Conservation (phyloP, 192 early-diverging fungal genomes). For the Entomortierella parvispora region DNA sequence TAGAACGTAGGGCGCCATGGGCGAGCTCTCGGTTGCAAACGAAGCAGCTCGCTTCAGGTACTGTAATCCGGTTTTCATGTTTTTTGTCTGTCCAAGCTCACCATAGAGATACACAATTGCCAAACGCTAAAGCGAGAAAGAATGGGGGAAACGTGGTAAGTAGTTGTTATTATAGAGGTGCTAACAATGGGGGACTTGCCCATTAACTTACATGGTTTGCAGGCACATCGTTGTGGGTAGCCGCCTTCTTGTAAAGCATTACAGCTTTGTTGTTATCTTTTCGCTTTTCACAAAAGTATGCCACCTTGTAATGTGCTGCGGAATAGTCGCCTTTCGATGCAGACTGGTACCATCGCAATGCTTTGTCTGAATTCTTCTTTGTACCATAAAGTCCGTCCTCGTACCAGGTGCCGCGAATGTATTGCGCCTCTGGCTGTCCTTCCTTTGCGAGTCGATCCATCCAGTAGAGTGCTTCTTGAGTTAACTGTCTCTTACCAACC, state of each 20-base stretch:
- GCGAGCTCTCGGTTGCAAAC: conserved; percentile 71
- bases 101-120: conserved; percentile 83
- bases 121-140: conserved; percentile 80
- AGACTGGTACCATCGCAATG: conserved; percentile 67
- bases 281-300: conserved; percentile 67
- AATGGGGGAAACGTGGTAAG: too few relatives aligned
- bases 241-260: conserved; percentile 76
- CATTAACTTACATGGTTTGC: conserved; percentile 73
- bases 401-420: conserved; percentile 80
- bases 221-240: conserved; percentile 69
- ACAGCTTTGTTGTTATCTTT: conserved; percentile 70
- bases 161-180: too few relatives aligned
- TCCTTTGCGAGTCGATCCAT: conserved; percentile 74
- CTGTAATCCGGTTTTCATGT: conserved; percentile 82
- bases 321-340: conserved; percentile 74
- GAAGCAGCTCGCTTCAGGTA: conserved; percentile 84
- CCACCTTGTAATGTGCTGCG: conserved; percentile 76
- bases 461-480: conserved; percentile 79
- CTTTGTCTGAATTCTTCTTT: conserved; percentile 71
- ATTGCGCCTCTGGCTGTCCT: conserved; percentile 78
- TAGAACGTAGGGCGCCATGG: conserved; percentile 79
- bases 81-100: conserved; percentile 70
- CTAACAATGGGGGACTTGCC: too few relatives aligned
- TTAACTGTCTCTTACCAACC: conserved; percentile 36
- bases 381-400: conserved; percentile 70